Percentiles rank a stretch among this genome's conserved stretches.
Conservation (phyloP, 2,329 filamentous ascomycete genomes). For the Colletotrichum caudatum region DNA sequence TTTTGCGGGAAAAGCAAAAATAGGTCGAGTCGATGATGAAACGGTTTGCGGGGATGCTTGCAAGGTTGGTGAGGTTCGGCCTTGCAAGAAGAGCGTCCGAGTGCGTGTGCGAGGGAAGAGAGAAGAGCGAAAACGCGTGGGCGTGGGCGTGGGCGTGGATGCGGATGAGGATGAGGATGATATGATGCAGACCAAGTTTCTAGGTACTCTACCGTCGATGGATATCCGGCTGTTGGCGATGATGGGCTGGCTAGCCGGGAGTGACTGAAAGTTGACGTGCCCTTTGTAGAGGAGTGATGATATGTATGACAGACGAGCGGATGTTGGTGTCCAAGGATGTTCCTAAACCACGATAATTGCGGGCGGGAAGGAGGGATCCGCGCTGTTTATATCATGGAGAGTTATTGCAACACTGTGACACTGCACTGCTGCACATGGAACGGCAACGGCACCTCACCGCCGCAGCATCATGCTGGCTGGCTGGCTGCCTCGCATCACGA, state of each 20-base stretch:
- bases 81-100: background rate
- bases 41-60: slow-evolving; percentile 11
- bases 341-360: background rate
- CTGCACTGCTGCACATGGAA: background rate
- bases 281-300: slow-evolving; percentile 20
- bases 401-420: background rate
- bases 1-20: background rate
- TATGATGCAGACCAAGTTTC: background rate
- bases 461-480: background rate
- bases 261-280: slow-evolving; percentile 32
- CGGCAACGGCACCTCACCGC: background rate
- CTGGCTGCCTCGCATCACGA: background rate
- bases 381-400: slow-evolving; percentile 36
- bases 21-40: slow-evolving; percentile 7
- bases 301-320: background rate
- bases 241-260: background rate
- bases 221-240: slow-evolving; percentile 3
- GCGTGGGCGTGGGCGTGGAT: background rate
- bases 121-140: background rate
- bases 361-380: slow-evolving; percentile 17
- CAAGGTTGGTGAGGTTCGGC: slow-evolving; percentile 3
- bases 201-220: background rate
- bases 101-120: background rate
- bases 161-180: too few relatives aligned
- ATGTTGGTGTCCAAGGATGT: background rate